Evolutionary conservation across 495 filamentous ascomycete genomes (phyloP), one percentile per base, ranked within the genome.

Genomic region (Neurospora sp.): DNA sequence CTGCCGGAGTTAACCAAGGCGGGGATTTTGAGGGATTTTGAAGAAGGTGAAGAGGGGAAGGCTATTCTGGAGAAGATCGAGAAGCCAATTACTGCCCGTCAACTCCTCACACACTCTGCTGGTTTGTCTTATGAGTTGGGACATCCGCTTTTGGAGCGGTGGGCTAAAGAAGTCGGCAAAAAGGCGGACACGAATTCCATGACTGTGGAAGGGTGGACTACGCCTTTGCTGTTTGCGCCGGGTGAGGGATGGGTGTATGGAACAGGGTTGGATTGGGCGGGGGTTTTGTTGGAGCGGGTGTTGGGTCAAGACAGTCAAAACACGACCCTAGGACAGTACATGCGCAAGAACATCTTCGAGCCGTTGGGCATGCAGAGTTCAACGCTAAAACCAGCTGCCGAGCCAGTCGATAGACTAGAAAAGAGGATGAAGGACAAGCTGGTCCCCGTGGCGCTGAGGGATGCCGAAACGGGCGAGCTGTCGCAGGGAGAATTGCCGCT

Each of bases 231-330:
- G 40, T 82, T 81, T 39, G 35, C 72, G 1, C 80, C 81, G 0
- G 81, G 81, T 0, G 75, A 75, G 2, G 77, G 77, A 5, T 83
- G 80, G 80, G 75, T 70, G 1, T 83, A 83, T 39, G 79, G 81
- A 14, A 72, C 73, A 1, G 76, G 54, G 5, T 27, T 76, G 37
- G 81, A 83, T 74, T 83, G 80, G 79, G 80, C 78, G 4, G 81
- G 79, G 27, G 16, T 70, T 23, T 71, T 76, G 31, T 44, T 82
- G 4, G 79, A 82, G 76, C 41, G 46, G 10, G 31, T 77, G 0
- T 27, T 66, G 27, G 44, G 44, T 48, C 37, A 38, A 38, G 37
- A 38, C 37, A 38, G 37, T 38, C 37, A 38, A 38, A 38, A 38
- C 37, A 38, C 14, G 69, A 71, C 10, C n/a, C 44, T 83, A 20